phyloP scores from a whole-genome alignment of 2,329 filamentous ascomycete species.

The Xylariaceae sp. region DNA sequence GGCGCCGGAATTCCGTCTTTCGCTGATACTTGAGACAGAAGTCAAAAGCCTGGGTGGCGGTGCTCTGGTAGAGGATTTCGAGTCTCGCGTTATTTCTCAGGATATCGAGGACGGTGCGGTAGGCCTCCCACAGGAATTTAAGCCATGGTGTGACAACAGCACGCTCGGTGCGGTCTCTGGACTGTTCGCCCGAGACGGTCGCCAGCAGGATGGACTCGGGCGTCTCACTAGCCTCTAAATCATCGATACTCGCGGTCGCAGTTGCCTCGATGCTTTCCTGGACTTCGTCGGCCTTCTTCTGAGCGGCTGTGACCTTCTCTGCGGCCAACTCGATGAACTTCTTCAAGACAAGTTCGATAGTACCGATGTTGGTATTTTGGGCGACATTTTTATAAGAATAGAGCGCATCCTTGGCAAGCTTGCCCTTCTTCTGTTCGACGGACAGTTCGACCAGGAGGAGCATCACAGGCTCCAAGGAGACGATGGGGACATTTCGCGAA shows the following conservation, averaged over 20 bases:
- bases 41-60: slow-evolving; percentile 96
- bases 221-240: slow-evolving; percentile 95
- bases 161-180: slow-evolving; percentile 93
- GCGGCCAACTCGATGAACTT: slow-evolving; percentile 97
- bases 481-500: slow-evolving; percentile 95
- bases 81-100: slow-evolving; percentile 98
- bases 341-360: slow-evolving; percentile 96
- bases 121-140: slow-evolving; percentile 99
- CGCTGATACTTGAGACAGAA: slow-evolving; percentile 98
- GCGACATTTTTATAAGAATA: slow-evolving; percentile 99
- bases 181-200: slow-evolving; percentile 97
- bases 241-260: slow-evolving; percentile 78
- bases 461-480: slow-evolving; percentile 97
- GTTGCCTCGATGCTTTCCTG: slow-evolving; percentile 83
- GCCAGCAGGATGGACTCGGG: slow-evolving; percentile 97
- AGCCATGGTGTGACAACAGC: slow-evolving; percentile 99
- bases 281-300: slow-evolving; percentile 93
- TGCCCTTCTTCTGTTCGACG: slow-evolving; percentile 97
- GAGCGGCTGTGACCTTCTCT: slow-evolving; percentile 92
- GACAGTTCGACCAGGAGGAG: slow-evolving; percentile 94
- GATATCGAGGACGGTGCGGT: slow-evolving; percentile 96
- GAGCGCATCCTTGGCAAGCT: slow-evolving; percentile 95
- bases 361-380: slow-evolving; percentile 97
- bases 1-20: slow-evolving; percentile 98
- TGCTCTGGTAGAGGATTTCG: slow-evolving; percentile 97